These are phyloP conservation scores for Petasospora rhodanensis DNA, from an alignment of 1,139 yeast species.

Conservation along the genomic window DNA sequence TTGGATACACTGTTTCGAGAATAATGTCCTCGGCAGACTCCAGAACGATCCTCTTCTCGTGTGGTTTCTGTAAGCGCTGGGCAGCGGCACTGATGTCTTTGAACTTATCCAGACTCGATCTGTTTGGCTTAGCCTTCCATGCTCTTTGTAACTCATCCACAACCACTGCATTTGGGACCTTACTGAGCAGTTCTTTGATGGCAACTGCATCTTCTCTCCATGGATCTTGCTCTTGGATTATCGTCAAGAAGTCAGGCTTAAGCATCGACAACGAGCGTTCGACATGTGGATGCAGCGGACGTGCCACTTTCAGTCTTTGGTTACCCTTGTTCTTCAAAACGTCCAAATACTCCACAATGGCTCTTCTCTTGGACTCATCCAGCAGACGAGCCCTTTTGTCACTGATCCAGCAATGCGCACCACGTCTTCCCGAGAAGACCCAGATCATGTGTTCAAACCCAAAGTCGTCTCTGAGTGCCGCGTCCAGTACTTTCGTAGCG, in stretches of 20 bases:
- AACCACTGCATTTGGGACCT: conserved; percentile 51
- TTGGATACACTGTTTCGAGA: conserved; percentile 78
- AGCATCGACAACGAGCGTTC: conserved; percentile 69
- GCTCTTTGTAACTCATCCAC: conserved; percentile 50
- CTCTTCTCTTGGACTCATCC: conserved; percentile 68
- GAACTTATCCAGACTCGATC: conserved; percentile 66
- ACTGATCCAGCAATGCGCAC: conserved; percentile 98
- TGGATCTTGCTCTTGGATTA: conserved; percentile 82
- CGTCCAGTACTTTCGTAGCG: conserved; percentile 72
- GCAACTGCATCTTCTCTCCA: conserved; percentile 54
- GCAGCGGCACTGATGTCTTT: conserved; percentile 64
- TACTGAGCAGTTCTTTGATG: conserved; percentile 50
- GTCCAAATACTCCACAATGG: conserved; percentile 80
- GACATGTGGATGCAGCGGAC: conserved; percentile 89
- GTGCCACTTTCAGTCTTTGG: conserved; percentile 48
- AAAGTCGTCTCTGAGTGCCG: conserved; percentile 76
- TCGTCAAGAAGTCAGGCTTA: conserved; percentile 57
- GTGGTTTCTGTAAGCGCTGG: conserved; percentile 31
- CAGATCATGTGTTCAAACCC: conserved; percentile 84
- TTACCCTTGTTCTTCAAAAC: conserved; percentile 54
- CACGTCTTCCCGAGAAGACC: conserved; percentile 99
- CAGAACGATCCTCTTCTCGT: conserved; percentile 36
- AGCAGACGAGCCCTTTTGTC: conserved; percentile 74
- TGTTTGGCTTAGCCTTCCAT: conserved; percentile 46
- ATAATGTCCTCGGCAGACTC: conserved; percentile 85